Conservation (phyloP, 768 basidiomycete genomes). For the Tylopilus subfusipes region DNA sequence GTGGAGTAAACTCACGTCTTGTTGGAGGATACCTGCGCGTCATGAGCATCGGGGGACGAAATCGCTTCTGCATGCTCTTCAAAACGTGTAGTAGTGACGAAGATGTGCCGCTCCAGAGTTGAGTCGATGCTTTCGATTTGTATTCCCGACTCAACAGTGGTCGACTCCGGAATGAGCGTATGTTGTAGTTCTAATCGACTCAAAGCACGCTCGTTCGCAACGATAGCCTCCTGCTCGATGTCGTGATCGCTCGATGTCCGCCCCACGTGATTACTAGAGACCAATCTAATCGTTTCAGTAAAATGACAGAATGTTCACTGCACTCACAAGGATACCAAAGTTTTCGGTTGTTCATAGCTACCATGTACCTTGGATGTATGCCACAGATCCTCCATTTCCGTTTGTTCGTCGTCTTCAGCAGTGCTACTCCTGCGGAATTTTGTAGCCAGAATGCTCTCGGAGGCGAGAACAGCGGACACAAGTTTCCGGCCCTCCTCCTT, state of each 20-base stretch:
- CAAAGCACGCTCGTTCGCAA: not conserved
- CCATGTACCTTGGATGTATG: no score
- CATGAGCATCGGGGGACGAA: not conserved
- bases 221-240: not conserved
- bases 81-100: not conserved
- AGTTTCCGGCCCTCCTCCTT: no score
- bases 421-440: no score
- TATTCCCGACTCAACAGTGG: not conserved
- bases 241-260: not conserved
- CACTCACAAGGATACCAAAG: conserved; percentile 1
- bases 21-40: not conserved
- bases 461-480: no score
- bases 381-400: not conserved
- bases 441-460: no score
- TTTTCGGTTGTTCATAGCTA: not conserved
- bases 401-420: not conserved
- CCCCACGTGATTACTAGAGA: not conserved
- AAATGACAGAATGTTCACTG: no score
- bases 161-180: not conserved
- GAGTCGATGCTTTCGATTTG: not conserved
- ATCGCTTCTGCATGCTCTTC: conserved; percentile 25
- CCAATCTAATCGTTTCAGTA: not conserved
- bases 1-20: not conserved
- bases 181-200: not conserved
- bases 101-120: not conserved